Evolutionary conservation across 352 stramenopile genomes (phyloP), one percentile per base, ranked within the genome.

Genomic region (Phytophthora pistaciae): DNA sequence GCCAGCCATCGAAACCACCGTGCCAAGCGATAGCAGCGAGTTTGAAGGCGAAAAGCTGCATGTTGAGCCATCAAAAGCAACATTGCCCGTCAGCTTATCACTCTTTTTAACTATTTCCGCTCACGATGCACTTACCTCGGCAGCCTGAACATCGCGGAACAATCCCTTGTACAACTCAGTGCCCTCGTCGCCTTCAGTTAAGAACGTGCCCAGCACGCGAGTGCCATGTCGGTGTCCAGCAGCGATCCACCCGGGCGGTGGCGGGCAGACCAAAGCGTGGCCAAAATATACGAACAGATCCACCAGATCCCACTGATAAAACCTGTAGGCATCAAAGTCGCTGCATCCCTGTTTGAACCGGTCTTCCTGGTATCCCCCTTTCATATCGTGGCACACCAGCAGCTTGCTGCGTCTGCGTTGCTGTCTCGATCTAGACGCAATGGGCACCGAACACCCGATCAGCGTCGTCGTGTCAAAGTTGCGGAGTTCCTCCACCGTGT

Each of bases 231-330:
- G 75, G 58, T 90, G 82, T 1, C 77, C 82, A 14, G 79, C 78
- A 55, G 74, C 61, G 33, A 84, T 77, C 82, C 79, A 90, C 36
- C 78, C 78, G 14, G 60, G 52, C 0, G 80, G 78, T 27, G 82
- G 82, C 36, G 85, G 82, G 53, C 74, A 83, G 25, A 90, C 80
- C 18, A 90, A 58, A 16, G 72, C 66, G 70, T 90, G 79, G 0
- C 80, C 75, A 72, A 90, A 88, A 58, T 88, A 90, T 29, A 87
- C 79, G 46, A 90, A 88, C 21, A 84, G 25, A 64, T 90, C 82
- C 27, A 90, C 64, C 6, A 87, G 54, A 46, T 83, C 79, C 82
- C 82, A 90, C 56, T 88, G 75, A 56, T 87, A 90, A 16, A 88
- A 77, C 40, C 78, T 56, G 53, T 86, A 82, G 18, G 70, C 77